These are phyloP conservation scores for Ophiostoma ulmi DNA, from an alignment of 2,329 filamentous ascomycete genomes.

Conservation along the genomic window DNA sequence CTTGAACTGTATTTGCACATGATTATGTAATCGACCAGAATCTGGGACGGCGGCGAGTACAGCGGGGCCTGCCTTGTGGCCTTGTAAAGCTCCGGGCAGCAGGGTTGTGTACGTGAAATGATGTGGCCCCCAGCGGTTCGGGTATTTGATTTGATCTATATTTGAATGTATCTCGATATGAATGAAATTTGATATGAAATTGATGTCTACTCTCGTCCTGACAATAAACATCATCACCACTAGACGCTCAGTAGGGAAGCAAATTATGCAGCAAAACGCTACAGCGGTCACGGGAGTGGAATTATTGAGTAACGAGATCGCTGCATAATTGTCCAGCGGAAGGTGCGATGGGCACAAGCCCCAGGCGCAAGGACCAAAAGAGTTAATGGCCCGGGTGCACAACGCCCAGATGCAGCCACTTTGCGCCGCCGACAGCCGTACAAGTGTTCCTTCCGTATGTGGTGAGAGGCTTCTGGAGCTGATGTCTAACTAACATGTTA, in stretches of 20 bases:
- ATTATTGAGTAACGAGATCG: background rate
- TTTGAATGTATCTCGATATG: no score
- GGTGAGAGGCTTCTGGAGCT: background rate
- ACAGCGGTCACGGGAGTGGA: background rate
- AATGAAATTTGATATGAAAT: no score
- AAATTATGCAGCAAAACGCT: background rate
- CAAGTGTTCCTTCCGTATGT: background rate
- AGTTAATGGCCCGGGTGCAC: background rate
- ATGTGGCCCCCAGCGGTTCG: background rate
- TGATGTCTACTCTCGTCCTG: background rate
- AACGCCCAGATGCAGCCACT: background rate
- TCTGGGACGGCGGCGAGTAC: background rate
- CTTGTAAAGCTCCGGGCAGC: background rate
- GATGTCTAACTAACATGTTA: background rate
- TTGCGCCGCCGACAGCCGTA: background rate
- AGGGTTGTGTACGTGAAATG: slow-evolving; percentile 5
- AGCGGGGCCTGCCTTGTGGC: background rate
- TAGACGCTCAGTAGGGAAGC: no score
- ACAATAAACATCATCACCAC: background rate
- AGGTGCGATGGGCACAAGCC: slow-evolving; percentile 3
- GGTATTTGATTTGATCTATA: no score
- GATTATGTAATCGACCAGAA: background rate
- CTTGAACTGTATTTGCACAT: background rate
- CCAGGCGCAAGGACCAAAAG: slow-evolving; percentile 1
- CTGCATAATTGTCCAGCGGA: background rate